Percentiles rank a stretch among this genome's conserved stretches.
These are phyloP conservation scores for Nectriaceae sp. DNA, from an alignment of 2,329 filamentous ascomycete genomes.

Conservation along the genomic window DNA sequence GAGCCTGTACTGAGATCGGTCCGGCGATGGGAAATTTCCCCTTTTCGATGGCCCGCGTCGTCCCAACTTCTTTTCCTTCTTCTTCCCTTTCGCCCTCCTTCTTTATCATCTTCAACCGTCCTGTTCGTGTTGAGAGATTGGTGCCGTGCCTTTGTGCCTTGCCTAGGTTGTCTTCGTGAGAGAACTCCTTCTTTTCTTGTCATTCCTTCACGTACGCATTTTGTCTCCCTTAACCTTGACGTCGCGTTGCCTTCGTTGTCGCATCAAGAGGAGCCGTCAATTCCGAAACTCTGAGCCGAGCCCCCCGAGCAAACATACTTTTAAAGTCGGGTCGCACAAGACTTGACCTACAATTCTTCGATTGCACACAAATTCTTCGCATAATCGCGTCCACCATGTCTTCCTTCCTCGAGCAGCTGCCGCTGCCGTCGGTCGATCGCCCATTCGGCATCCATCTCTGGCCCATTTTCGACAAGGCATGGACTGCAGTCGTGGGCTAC, in stretches of 20 bases:
- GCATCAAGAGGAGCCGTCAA: too few relatives aligned
- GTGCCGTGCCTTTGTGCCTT: background rate
- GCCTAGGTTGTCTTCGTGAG: background rate
- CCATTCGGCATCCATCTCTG: constrained; percentile 91
- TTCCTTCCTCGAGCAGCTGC: constrained; percentile 56
- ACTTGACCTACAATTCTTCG: constrained; percentile 9
- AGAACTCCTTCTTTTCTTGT: constrained; percentile 36
- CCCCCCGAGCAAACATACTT: too few relatives aligned
- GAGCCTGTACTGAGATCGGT: background rate
- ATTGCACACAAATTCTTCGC: background rate
- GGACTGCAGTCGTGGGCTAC: constrained; percentile 75
- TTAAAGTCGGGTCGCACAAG: background rate
- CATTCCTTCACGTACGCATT: constrained; percentile 33
- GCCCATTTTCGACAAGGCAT: constrained; percentile 92
- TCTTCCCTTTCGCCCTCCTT: constrained; percentile 21
- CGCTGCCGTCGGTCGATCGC: constrained; percentile 81
- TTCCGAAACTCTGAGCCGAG: too few relatives aligned
- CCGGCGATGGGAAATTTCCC: constrained; percentile 37
- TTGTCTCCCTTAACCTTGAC: constrained; percentile 23
- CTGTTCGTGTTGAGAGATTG: background rate
- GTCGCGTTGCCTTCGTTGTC: constrained; percentile 18
- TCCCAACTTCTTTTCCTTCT: constrained; percentile 31
- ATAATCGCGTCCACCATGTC: constrained; percentile 35
- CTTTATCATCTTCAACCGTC: background rate
- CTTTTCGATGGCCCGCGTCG: constrained; percentile 35